Base-by-base conservation (phyloP, 352 stramenopile species). In the Phytopythium mirpurense region DNA sequence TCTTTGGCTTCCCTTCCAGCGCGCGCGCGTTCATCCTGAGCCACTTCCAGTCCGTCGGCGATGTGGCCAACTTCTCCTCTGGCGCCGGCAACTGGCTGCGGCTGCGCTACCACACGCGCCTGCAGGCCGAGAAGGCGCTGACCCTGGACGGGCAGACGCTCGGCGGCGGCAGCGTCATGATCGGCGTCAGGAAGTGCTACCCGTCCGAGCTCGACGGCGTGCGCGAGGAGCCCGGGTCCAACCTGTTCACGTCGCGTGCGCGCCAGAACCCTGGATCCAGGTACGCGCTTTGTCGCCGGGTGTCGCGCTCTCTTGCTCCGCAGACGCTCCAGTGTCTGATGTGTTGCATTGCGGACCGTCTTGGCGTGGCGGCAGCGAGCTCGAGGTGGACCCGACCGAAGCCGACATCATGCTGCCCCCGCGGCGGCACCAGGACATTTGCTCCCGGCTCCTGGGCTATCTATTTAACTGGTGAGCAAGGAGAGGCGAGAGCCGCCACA, bases 401-500 rank as follows among this genome's bases (percentile, higher is more conserved):
- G 63, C 70, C 38, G 83, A 93, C 59, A 84, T 93, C 37, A 88
- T 93, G 80, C 74, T 91, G n/a, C 75, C 83, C 29, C 78, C 83
- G 9, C 71, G 65, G 12, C 80, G 80, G 45, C 80, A 60, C 26
- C 68, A 86, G 57, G 76, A 93, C 56, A 66, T 93, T 67, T 93
- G 83, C 74, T 93, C 83, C 41, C 76, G 83, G 12, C 56, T 93
- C 53, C 61, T 91, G 48, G 75, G 67, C 59, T 93, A 87, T 67
- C 65, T 93, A 78, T 93, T 93, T 84, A 90, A 90, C 49, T 86
- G 80, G 79, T 92, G 59, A 78, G 23, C 54, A 23, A 21, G 19
- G 19, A 54, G 42, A 38, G 21, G 23, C 43, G 27, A 35, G 43
- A 5, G 24, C 7, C 26, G 40, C 8, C 43, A 23, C 2, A 11